A percentile compares a stretch with the other conserved stretches of the same genome.
phyloP scores from a whole-genome alignment of 2,329 filamentous ascomycete species.

The Ceratocystis lukuohia region DNA sequence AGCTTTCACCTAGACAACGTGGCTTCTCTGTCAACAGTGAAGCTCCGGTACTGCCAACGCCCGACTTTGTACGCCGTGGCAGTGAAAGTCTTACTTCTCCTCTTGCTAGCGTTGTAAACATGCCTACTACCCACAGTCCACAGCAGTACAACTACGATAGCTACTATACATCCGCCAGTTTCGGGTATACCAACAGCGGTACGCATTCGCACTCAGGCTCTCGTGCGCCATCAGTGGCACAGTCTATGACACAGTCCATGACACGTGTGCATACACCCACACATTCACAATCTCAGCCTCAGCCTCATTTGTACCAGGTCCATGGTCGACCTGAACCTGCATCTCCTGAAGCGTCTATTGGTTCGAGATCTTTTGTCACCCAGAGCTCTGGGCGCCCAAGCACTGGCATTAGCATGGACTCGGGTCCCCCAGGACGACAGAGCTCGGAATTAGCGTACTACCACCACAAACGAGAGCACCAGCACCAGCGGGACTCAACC shows the following conservation, averaged over 20 bases:
- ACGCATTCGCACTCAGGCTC: constrained; percentile 21
- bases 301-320: constrained; percentile 18
- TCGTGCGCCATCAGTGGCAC: constrained; percentile 7
- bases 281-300: constrained; percentile 7
- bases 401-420: constrained; percentile 43
- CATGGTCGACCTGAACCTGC: constrained; percentile 9
- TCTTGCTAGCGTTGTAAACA: constrained; percentile 32
- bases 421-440: constrained; percentile 31
- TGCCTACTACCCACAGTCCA: constrained; percentile 30
- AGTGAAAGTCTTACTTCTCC: constrained; percentile 55
- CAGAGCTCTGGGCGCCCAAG: constrained; percentile 37
- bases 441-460: constrained; percentile 40
- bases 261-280: neutral
- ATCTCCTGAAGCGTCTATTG: constrained; percentile 21
- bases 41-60: constrained; percentile 47
- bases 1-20: constrained; percentile 40
- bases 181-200: neutral
- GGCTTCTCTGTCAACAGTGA: constrained; percentile 51
- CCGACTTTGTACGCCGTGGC: constrained; percentile 51
- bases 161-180: constrained; percentile 31
- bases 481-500: constrained; percentile 37
- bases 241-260: constrained; percentile 13
- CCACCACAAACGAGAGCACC: constrained; percentile 19
- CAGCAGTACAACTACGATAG: constrained; percentile 45
- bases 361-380: constrained; percentile 36